Evolutionary conservation across 83 land plant species (phyloP).

Genomic region (Larix sibirica): DNA sequence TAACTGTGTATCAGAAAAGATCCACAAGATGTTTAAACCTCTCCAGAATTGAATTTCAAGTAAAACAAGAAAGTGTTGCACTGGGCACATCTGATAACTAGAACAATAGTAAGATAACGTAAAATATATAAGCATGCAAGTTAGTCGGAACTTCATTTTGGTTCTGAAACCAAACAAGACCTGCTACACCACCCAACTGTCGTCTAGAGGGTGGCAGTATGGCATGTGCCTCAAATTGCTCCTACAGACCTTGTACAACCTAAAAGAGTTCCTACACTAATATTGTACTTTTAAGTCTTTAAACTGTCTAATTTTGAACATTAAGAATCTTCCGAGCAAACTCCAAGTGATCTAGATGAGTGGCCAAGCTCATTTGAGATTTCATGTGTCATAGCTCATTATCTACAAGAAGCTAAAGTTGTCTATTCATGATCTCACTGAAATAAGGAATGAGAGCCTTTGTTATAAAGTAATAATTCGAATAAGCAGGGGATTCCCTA

Average conservation of each 20-base stretch:
- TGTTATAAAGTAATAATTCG: not conserved
- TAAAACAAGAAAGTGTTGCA: not conserved
- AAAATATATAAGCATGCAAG: not conserved
- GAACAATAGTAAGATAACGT: not conserved
- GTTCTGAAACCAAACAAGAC: not conserved
- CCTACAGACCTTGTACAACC: not conserved
- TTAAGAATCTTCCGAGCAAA: not conserved
- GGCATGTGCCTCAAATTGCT: not conserved
- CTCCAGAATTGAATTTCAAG: not conserved
- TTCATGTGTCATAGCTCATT: not conserved
- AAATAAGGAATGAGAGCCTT: not conserved
- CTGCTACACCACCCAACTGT: not conserved
- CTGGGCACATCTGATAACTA: not conserved
- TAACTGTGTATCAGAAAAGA: not conserved
- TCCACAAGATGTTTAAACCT: not conserved
- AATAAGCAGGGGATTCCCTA: not conserved
- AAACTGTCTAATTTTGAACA: not conserved
- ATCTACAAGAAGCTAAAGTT: not conserved
- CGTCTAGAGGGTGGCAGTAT: not conserved
- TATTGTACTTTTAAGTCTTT: not conserved
- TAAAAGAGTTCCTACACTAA: not conserved
- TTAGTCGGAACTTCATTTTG: not conserved
- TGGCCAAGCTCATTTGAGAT: not conserved
- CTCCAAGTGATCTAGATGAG: not conserved
- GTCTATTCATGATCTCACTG: not conserved